Conservation (phyloP, 768 basidiomycete genomes). For the Tylopilus rubrobrunneus region DNA sequence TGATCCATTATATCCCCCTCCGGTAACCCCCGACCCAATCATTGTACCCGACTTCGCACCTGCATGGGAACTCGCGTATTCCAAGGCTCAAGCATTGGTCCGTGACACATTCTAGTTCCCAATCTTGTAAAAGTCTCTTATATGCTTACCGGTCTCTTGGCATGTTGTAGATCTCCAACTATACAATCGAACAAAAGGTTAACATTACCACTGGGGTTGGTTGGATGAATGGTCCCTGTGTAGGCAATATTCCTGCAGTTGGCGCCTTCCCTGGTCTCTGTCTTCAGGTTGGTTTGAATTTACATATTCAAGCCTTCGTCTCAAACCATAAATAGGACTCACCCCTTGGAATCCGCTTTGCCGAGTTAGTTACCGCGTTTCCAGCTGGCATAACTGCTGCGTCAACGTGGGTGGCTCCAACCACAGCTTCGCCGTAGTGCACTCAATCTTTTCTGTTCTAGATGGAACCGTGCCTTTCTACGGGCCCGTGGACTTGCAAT, state of each 20-base stretch:
- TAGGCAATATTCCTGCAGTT: constrained; percentile 61
- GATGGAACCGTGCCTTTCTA: constrained; percentile 75
- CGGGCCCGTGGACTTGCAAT: constrained; percentile 73
- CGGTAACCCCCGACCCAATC: constrained; percentile 38
- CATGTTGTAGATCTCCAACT: constrained; percentile 37
- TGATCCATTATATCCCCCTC: constrained; percentile 55
- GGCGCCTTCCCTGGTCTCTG: constrained; percentile 64
- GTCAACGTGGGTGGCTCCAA: constrained; percentile 53
- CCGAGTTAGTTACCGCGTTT: constrained; percentile 72
- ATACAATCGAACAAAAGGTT: constrained; percentile 62
- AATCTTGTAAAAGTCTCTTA: neutral
- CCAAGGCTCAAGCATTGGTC: constrained; percentile 55
- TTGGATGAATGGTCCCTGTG: constrained; percentile 54
- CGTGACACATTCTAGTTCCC: constrained; percentile 8
- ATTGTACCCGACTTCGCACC: constrained; percentile 44
- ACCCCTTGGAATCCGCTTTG: constrained; percentile 73
- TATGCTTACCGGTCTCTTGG: neutral
- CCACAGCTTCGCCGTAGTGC: neutral
- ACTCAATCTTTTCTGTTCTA: constrained; percentile 16
- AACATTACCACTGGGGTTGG: constrained; percentile 59
- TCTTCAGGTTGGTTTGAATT: constrained; percentile 47
- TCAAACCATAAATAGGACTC: constrained; percentile 45
- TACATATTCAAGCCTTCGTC: neutral
- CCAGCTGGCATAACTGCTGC: constrained; percentile 84
- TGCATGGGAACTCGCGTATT: constrained; percentile 57